Percentiles rank a stretch among this genome's conserved stretches.
phyloP scores from a whole-genome alignment of 2,329 filamentous ascomycete genomes.

The Graphilbum fragrans region DNA sequence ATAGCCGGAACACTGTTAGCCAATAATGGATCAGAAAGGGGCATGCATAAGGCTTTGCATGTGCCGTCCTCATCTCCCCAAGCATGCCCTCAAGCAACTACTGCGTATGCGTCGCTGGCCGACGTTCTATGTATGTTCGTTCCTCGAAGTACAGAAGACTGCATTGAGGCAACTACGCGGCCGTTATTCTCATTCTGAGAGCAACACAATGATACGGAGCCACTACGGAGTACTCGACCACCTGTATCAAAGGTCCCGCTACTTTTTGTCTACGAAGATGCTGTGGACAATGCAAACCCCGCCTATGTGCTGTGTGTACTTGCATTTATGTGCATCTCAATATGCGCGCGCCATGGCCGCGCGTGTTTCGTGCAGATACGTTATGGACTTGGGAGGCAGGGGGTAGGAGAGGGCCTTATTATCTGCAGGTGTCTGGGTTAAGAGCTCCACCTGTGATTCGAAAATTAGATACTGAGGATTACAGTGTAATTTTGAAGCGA shows the following conservation, averaged over 20 bases:
- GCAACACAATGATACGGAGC: conserved; percentile 8
- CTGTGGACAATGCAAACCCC: too few species aligned
- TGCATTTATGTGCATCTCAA: too few species aligned
- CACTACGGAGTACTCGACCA: neutral
- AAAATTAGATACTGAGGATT: too few species aligned
- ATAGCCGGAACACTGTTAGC: too few species aligned
- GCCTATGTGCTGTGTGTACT: too few species aligned
- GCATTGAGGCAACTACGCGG: too few species aligned
- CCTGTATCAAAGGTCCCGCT: too few species aligned
- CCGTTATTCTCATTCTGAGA: conserved; percentile 3
- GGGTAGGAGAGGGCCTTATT: neutral
- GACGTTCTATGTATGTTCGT: too few species aligned
- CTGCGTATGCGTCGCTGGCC: neutral
- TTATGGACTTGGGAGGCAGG: neutral
- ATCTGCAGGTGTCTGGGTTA: neutral
- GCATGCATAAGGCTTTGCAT: conserved; percentile 1
- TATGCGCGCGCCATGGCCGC: neutral
- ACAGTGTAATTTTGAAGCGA: too few species aligned
- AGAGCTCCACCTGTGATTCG: neutral
- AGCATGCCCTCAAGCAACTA: neutral
- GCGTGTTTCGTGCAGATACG: neutral
- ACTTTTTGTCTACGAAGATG: too few species aligned
- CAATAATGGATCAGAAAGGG: conserved; percentile 1
- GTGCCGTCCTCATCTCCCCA: neutral
- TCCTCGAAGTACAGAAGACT: too few species aligned